Conservation (phyloP, 2,329 filamentous ascomycete species). For the Whalleya microplaca region DNA sequence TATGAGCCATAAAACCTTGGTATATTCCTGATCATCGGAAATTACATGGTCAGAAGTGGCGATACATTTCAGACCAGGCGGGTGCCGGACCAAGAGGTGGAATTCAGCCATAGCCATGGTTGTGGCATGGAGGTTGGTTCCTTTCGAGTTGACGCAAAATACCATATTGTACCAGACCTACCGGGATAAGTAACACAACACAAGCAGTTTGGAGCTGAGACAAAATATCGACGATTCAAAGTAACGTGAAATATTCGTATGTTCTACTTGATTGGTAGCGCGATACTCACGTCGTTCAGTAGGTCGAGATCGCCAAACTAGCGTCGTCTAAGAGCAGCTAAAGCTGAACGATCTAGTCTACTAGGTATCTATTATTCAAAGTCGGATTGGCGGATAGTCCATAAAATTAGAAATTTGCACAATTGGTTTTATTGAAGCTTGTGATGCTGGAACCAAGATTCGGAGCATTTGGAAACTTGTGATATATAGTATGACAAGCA, state of each 20-base stretch:
- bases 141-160: too few species aligned
- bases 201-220: too few species aligned
- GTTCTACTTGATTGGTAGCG: constrained; percentile 5
- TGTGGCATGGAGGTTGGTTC: too few species aligned
- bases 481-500: too few species aligned
- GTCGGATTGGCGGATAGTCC: neutral
- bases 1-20: too few species aligned
- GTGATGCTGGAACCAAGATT: neutral
- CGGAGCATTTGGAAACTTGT: too few species aligned
- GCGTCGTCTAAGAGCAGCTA: neutral
- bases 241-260: neutral
- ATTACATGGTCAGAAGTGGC: too few species aligned
- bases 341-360: neutral
- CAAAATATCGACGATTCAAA: neutral
- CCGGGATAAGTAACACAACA: neutral
- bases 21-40: too few species aligned
- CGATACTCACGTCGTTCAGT: constrained; percentile 5
- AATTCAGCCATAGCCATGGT: too few species aligned
- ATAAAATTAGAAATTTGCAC: neutral
- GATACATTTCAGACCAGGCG: too few species aligned
- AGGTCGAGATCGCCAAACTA: neutral
- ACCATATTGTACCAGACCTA: too few species aligned
- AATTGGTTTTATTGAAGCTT: neutral
- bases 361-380: neutral
- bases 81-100: too few species aligned